Evolutionary conservation across 768 basidiomycete genomes (phyloP).

Genomic region (Butyriboletus loyo): DNA sequence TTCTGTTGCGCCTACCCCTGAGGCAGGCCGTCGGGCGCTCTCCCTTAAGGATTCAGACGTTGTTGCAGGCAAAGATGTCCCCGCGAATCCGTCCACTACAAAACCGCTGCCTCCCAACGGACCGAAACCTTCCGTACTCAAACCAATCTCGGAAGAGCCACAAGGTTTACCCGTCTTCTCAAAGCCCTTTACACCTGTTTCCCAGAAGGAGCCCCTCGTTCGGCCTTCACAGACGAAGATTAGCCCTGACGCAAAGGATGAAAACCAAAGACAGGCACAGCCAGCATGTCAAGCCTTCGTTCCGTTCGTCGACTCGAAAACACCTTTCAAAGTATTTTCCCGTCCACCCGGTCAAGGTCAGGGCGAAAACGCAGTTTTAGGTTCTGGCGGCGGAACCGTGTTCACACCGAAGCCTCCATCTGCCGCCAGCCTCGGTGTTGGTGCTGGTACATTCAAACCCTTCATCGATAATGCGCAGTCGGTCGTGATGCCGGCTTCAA

Average conservation of each 20-base stretch:
- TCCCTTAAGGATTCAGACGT: conserved; percentile 46
- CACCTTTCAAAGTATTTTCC: conserved; percentile 64
- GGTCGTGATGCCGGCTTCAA: conserved; percentile 14
- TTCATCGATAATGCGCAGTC: conserved; percentile 30
- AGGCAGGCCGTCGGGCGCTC: conserved; percentile 41
- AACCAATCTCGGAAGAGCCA: conserved; percentile 36
- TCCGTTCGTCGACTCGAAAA: conserved; percentile 39
- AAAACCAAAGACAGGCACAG: conserved; percentile 14
- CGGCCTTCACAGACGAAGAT: conserved; percentile 22
- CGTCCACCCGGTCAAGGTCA: conserved; percentile 50
- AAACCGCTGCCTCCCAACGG: conserved; percentile 29
- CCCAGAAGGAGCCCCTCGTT: conserved; percentile 35
- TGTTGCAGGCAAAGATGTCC: conserved; percentile 14
- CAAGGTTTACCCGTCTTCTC: conserved; percentile 46
- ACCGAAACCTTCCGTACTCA: conserved; percentile 27
- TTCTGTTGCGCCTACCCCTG: conserved; percentile 31
- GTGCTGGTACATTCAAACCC: conserved; percentile 35
- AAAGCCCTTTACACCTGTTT: conserved; percentile 62
- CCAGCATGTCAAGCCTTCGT: conserved; percentile 37
- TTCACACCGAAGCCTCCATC: conserved; percentile 46
- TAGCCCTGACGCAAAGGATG: conserved; percentile 17
- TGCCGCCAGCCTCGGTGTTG: conserved; percentile 3
- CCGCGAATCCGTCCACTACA: conserved; percentile 12
- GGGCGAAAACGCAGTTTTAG: conserved; percentile 33
- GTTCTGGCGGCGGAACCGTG: conserved; percentile 22